Conservation (phyloP, 768 basidiomycete genomes). For the Termitomyces sp. region DNA sequence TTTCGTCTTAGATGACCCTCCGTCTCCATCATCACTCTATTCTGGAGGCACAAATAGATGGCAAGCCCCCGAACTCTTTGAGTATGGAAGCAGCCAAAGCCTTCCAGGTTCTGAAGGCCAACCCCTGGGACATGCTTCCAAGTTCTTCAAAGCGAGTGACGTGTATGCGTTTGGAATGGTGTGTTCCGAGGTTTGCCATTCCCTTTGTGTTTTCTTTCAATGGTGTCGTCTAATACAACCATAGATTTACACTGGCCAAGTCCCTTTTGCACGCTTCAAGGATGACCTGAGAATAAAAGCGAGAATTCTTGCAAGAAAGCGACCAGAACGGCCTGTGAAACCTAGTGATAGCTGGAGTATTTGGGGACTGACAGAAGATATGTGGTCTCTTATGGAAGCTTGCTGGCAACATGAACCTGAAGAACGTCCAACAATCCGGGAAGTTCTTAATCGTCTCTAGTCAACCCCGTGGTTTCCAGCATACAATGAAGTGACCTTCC, state of each 20-base stretch:
- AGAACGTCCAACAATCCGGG: neutral
- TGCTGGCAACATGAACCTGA: neutral
- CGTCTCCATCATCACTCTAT: neutral
- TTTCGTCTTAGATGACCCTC: neutral
- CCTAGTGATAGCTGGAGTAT: neutral
- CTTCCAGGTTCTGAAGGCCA: neutral
- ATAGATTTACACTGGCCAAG: neutral
- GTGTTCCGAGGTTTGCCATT: neutral
- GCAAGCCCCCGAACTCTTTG: neutral
- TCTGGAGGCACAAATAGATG: neutral
- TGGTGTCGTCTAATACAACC: neutral
- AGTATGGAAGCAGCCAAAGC: neutral
- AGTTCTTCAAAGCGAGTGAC: neutral
- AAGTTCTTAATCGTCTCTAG: neutral
- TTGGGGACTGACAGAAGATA: neutral
- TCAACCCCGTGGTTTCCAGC: neutral
- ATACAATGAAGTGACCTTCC: too few relatives aligned
- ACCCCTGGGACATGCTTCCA: neutral
- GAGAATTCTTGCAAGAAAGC: neutral
- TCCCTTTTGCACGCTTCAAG: neutral
- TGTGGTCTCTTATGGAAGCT: constrained; percentile 1
- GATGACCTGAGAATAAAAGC: neutral
- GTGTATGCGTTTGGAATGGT: neutral
- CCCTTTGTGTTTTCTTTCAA: neutral
- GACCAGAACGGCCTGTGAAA: neutral